Base-by-base conservation (phyloP, 1,284 basidiomycete species). In the Phenoliferia sp. region DNA sequence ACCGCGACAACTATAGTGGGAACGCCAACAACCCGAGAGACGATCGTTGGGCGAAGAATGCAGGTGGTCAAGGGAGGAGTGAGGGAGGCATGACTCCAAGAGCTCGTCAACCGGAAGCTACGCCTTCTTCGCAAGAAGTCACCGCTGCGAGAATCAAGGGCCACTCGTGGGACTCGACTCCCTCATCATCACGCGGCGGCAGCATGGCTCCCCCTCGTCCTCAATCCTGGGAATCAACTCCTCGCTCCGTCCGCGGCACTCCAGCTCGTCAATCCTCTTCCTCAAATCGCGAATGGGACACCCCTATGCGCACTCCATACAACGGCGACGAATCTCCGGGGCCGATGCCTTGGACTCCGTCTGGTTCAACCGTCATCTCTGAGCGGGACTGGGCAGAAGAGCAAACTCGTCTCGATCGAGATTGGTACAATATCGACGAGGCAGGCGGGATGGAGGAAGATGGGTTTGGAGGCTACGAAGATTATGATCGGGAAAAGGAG, bases 341-440 rank as follows among this genome's bases (percentile, higher is more conserved):
- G n/a, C 61, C 63, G 10, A 36, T 64, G 3, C 39, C 44, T 0
- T 63, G 67, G 6, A 65, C 69, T 22, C 67, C 69, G 16, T 66
- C 66, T 15, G 63, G 64, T 15, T 63, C 54, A n/a, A 35, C 57
- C 10, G 61, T 57, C 36, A 61, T 65, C 35, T 68, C 54, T 31
- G 65, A 61, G 59, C 65, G 48, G 64, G 94, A 94, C 74, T 97
- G 93, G 93, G 94, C 95, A 77, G 93, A 96, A 74, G 94, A 96
- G 78, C 92, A 95, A 78, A 84, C 92, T 10, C 84, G 85, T 58
- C 77, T 96, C 74, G 94, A 97, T 78, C 83, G 94, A 22, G 92
- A 95, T 77, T 98, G 94, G 94, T 98, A 97, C 77, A 89, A 86
- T 69, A 86, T 87, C 52, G 90, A 91, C 39, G 92, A 95, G 76